Base-by-base conservation (phyloP, 225 moss, liverwort and hornwort genomes). In the Marchantia paleacea region DNA sequence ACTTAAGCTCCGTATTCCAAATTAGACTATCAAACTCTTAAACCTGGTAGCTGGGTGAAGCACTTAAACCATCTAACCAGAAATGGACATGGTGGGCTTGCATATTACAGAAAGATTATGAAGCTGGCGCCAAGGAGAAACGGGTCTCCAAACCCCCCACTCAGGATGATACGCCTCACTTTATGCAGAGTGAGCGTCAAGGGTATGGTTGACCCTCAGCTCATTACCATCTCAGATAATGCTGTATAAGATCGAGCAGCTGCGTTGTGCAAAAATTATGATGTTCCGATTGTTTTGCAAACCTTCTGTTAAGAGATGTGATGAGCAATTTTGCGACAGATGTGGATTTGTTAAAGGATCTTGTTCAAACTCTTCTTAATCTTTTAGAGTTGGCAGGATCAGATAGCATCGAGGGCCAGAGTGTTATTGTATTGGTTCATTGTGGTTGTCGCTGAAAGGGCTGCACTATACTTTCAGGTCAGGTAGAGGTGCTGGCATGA, bases 81-180 rank as follows among this genome's bases (percentile, higher is more conserved):
- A 39, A 39, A 2, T 39, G 39, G 39, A 39, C 39, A 39, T 39
- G 39, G 31, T 69, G 15, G 39, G 0, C 15, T 28, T 12, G 29
- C 5, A 60, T 76, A 6, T 60, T 80, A 72, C 86, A 86, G 86
- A 86, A 71, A 31, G 81, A 86, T 13, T 86, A 83, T 71, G 79
- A 86, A 76, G 55, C 50, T n/a, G 51, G 70, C 29, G 53, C 78
- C 0, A 81, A 79, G 75, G 75, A 55, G 28, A 24, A 49, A 30
- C 12, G 51, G 65, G 78, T 52, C 14, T 29, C 63, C 4, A 22
- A 51, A 61, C 26, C 24, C 24, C 65, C 49, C 8, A 51, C 64
- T 20, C 49, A 52, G 49, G 78, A 78, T 52, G 22, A 28, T 50
- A 22, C 47, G 22, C 25, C 65, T 78, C 64, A 39, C 12, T 52